phyloP scores from a whole-genome alignment of 1,139 yeast genomes.

The Kluyveromyces sp. region DNA sequence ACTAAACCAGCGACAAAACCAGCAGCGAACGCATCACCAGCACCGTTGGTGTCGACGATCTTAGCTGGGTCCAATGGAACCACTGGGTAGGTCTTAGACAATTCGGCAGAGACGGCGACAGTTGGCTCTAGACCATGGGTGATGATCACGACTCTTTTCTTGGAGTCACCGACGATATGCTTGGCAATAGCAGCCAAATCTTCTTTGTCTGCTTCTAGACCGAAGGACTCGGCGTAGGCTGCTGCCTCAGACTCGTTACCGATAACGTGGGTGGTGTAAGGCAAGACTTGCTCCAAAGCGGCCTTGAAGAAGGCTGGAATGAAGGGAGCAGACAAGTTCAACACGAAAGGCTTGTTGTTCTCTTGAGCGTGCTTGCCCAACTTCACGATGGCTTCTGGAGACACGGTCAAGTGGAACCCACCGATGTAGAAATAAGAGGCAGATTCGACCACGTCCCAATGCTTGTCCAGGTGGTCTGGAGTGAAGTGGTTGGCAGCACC shows the following conservation, averaged over 20 bases:
- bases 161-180: slow-evolving; percentile 58
- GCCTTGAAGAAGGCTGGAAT: slow-evolving; percentile 93
- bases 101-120: slow-evolving; percentile 52
- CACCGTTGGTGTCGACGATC: slow-evolving; percentile 93
- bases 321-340: slow-evolving; percentile 96
- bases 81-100: slow-evolving; percentile 53
- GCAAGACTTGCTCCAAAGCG: slow-evolving; percentile 70
- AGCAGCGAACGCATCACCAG: slow-evolving; percentile 99
- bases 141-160: slow-evolving; percentile 79
- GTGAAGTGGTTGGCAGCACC: slow-evolving; percentile 98
- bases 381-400: slow-evolving; percentile 86
- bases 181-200: slow-evolving; percentile 77
- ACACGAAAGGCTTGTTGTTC: slow-evolving; percentile 70
- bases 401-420: slow-evolving; percentile 96
- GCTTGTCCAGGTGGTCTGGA: slow-evolving; percentile 76
- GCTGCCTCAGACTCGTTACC: slow-evolving; percentile 98
- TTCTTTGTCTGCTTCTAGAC: slow-evolving; percentile 41
- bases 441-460: slow-evolving; percentile 78
- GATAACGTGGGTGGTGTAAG: slow-evolving; percentile 85
- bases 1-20: slow-evolving; percentile 92
- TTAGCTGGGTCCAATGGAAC: slow-evolving; percentile 58
- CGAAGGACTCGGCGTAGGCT: slow-evolving; percentile 84
- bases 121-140: slow-evolving; percentile 94
- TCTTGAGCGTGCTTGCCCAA: slow-evolving; percentile 90
- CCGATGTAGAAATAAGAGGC: slow-evolving; percentile 88